Conservation (phyloP, 768 basidiomycete genomes). For the Boletus subparvulus region DNA sequence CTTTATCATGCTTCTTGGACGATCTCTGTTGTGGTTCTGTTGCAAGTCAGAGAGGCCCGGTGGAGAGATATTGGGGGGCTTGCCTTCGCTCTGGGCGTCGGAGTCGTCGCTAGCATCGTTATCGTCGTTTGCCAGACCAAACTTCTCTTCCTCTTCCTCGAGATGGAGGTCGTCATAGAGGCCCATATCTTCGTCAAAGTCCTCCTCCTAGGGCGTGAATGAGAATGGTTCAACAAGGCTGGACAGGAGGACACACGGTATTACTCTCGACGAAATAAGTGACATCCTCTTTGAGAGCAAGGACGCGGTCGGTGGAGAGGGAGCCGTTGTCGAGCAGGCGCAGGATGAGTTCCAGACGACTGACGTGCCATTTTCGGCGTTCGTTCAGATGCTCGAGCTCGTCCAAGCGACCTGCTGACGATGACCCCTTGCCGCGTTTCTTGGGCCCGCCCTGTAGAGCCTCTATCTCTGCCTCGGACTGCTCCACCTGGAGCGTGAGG, state of each 20-base stretch:
- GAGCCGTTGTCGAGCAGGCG: constrained; percentile 94
- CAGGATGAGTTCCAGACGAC: constrained; percentile 88
- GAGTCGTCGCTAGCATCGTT: constrained; percentile 75
- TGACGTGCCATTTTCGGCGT: constrained; percentile 92
- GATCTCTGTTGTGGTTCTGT: constrained; percentile 66
- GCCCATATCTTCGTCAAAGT: constrained; percentile 95
- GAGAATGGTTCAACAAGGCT: constrained; percentile 15
- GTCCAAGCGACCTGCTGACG: constrained; percentile 68
- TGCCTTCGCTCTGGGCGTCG: constrained; percentile 73
- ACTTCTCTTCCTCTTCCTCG: constrained; percentile 95
- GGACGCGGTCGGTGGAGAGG: constrained; percentile 76
- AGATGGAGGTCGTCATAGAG: constrained; percentile 98
- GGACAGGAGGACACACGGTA: constrained; percentile 58
- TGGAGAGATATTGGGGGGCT: neutral
- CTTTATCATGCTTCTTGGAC: constrained; percentile 67
- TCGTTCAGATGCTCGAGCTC: constrained; percentile 90
- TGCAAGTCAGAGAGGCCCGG: neutral
- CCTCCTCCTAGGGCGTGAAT: constrained; percentile 70
- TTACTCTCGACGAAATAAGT: constrained; percentile 96
- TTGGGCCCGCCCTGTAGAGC: constrained; percentile 74
- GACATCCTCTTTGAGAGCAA: constrained; percentile 88
- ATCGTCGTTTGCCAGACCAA: constrained; percentile 70
- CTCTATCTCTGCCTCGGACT: constrained; percentile 94
- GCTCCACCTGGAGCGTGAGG: constrained; percentile 89
- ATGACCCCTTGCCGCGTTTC: constrained; percentile 76